Conservation (phyloP, 1,284 basidiomycete genomes). For the Tilletia walkeri region DNA sequence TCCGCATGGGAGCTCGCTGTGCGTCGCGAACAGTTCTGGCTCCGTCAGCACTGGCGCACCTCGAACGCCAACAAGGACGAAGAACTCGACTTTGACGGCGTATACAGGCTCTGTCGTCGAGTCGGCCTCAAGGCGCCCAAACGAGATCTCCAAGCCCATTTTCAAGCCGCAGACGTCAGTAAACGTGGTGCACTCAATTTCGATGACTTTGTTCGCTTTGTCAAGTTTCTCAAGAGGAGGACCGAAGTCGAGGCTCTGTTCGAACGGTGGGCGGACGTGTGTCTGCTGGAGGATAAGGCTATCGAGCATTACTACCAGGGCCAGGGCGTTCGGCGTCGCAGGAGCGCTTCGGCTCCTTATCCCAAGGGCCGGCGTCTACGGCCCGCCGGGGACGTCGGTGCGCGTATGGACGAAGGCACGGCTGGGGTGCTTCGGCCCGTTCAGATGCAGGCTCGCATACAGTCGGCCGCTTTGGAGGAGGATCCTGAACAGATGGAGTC, state of each 20-base stretch:
- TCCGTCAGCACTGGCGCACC: conserved; percentile 77
- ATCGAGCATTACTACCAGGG: not conserved
- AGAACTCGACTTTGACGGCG: conserved; percentile 70
- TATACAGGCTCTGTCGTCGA: conserved; percentile 71
- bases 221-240: conserved; percentile 77
- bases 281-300: too few species aligned
- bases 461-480: not conserved
- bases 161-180: conserved; percentile 73
- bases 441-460: not conserved
- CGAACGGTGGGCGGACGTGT: conserved; percentile 31
- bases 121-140: conserved; percentile 70
- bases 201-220: conserved; percentile 77
- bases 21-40: conserved; percentile 72
- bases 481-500: not conserved
- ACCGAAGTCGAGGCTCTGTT: conserved; percentile 69
- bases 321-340: not conserved
- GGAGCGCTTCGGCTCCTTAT: not conserved
- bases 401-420: not conserved
- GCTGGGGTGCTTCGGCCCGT: not conserved
- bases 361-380: not conserved
- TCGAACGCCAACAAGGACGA: conserved; percentile 68
- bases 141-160: conserved; percentile 67
- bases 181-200: conserved; percentile 75
- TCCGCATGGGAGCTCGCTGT: conserved; percentile 62
- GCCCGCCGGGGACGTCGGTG: not conserved